These are phyloP conservation scores for Polyplosphaeria fusca DNA, from an alignment of 495 filamentous ascomycete species.

Conservation along the genomic window DNA sequence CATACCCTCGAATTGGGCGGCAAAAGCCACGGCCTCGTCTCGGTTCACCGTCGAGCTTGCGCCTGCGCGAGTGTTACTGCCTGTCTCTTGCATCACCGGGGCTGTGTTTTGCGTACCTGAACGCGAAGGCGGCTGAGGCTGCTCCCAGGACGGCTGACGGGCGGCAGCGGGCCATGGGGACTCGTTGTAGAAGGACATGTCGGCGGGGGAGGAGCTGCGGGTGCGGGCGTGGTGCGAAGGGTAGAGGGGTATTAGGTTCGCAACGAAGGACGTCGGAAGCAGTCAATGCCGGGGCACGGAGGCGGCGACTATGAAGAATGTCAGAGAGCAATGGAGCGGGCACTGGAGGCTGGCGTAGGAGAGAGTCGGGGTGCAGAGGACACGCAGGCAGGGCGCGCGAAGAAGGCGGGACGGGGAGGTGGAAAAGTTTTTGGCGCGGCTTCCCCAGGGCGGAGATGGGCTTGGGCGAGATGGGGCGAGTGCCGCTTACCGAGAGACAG, in stretches of 20 bases:
- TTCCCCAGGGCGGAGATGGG: conserved; percentile 20
- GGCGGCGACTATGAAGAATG: conserved; percentile 3
- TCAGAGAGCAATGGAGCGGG: conserved; percentile 3
- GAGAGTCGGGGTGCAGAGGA: neutral
- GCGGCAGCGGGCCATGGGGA: conserved; percentile 68
- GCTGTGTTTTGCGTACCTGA: conserved; percentile 61
- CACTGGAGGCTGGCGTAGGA: neutral
- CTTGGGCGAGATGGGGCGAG: neutral
- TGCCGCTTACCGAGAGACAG: conserved; percentile 21
- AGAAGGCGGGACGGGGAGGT: conserved; percentile 11
- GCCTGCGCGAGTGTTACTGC: conserved; percentile 51
- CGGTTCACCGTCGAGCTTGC: conserved; percentile 60
- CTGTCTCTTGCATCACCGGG: neutral
- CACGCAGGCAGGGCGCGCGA: conserved; percentile 1
- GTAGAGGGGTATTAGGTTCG: conserved; percentile 12
- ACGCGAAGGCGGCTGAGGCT: conserved; percentile 78
- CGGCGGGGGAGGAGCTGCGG: conserved; percentile 13
- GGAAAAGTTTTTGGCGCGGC: conserved; percentile 33
- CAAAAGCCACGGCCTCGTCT: conserved; percentile 77
- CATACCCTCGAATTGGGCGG: conserved; percentile 87
- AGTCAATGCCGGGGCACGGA: conserved; percentile 8
- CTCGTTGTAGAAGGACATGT: conserved; percentile 80
- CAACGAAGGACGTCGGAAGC: conserved; percentile 12
- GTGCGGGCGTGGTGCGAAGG: conserved; percentile 7
- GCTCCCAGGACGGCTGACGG: conserved; percentile 73